A percentile compares a stretch with the other conserved stretches of the same genome.
phyloP scores from a whole-genome alignment of 2,329 filamentous ascomycete genomes.

The Plectosphaerella plurivora region DNA sequence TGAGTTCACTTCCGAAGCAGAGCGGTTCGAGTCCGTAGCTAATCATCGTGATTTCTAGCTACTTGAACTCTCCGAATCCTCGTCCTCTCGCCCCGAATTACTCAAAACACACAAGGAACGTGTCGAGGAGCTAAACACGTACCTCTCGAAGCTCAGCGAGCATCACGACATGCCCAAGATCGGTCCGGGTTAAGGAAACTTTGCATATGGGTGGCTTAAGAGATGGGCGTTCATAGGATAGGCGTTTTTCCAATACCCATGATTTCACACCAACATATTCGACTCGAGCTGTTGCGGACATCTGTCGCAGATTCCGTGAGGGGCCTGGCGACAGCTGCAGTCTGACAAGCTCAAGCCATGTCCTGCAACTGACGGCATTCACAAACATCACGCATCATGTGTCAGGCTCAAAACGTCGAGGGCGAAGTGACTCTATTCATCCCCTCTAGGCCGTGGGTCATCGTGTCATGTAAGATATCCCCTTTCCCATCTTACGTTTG shows the following conservation, averaged over 20 bases:
- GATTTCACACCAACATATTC: neutral
- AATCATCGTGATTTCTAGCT: slow-evolving; percentile 50
- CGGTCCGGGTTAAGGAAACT: slow-evolving; percentile 43
- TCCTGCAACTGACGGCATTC: too few species aligned
- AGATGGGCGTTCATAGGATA: neutral
- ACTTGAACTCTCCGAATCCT: slow-evolving; percentile 68
- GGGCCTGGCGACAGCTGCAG: too few species aligned
- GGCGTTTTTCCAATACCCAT: neutral
- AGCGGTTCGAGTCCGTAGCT: neutral
- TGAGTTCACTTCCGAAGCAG: slow-evolving; percentile 36
- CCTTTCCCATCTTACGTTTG: too few species aligned
- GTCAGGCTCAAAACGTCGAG: too few species aligned
- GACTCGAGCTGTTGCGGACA: too few species aligned
- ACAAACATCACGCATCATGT: too few species aligned
- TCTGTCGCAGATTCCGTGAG: too few species aligned
- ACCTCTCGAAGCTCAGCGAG: slow-evolving; percentile 86
- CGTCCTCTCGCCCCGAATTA: slow-evolving; percentile 61
- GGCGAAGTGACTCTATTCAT: too few species aligned
- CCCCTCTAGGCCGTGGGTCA: too few species aligned
- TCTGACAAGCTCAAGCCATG: too few species aligned
- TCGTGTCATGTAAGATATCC: too few species aligned
- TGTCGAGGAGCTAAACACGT: slow-evolving; percentile 92
- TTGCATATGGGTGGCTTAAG: neutral
- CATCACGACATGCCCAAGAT: slow-evolving; percentile 93
- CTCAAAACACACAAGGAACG: slow-evolving; percentile 96